Percentiles rank a stretch among this genome's conserved stretches.
Evolutionary conservation across 192 early-diverging fungal genomes (phyloP).

Genomic region (Dissophora globulifera): DNA sequence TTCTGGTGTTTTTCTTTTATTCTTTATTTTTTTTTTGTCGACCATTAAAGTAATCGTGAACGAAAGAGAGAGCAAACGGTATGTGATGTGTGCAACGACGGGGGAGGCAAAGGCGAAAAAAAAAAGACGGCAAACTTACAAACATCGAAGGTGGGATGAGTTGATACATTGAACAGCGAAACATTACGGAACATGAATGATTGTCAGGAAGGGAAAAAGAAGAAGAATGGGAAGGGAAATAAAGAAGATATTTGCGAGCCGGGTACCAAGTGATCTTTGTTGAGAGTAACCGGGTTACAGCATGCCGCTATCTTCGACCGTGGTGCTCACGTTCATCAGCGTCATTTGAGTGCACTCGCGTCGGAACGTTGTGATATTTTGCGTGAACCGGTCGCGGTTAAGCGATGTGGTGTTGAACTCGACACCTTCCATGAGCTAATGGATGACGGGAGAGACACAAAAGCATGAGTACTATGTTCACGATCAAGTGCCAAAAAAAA

Average conservation of each 20-base stretch:
- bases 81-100: too few relatives aligned
- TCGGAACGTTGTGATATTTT: constrained; percentile 65
- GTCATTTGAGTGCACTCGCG: constrained; percentile 57
- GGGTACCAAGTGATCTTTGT: constrained; percentile 46
- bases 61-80: too few relatives aligned
- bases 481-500: neutral
- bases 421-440: constrained; percentile 67
- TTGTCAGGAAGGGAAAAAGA: too few relatives aligned
- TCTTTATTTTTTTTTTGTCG: too few relatives aligned
- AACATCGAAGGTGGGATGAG: too few relatives aligned
- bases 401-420: constrained; percentile 57
- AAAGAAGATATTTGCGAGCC: too few relatives aligned
- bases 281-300: constrained; percentile 43
- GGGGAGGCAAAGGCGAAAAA: too few relatives aligned
- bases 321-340: constrained; percentile 28
- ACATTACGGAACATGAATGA: too few relatives aligned
- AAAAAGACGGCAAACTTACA: too few relatives aligned
- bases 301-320: constrained; percentile 43
- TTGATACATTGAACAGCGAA: too few relatives aligned
- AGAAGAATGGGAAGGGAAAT: constrained; percentile 8
- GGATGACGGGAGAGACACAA: neutral
- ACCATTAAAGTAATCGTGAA: too few relatives aligned
- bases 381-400: constrained; percentile 77
- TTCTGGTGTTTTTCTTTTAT: too few relatives aligned
- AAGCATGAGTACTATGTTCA: neutral